Base-by-base conservation (phyloP, 2,329 filamentous ascomycete species). In the Arthrobotrys sphaeroides region DNA sequence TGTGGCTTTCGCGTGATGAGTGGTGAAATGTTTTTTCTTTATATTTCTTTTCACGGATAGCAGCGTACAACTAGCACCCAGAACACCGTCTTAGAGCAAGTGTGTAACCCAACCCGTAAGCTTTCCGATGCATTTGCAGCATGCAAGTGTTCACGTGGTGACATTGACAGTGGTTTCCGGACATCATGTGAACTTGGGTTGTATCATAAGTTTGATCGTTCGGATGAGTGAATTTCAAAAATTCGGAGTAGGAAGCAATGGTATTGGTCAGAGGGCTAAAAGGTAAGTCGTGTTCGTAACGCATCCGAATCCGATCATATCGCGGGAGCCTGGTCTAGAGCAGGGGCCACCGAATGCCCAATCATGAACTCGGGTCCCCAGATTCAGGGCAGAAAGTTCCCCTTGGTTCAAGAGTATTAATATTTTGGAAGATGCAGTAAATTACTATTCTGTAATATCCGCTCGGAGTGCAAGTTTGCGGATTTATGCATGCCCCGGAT, bases 61-160 rank as follows among this genome's bases (percentile, higher is more conserved):
- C n/a, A 31, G 26, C 1, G 20, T 33, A 16, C 26, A 31, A n/a
- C n/a, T 16, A 7, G 18, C 22, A 38, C 51, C 16, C 24, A 10
- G 10, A 38, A 22, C 18, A 22, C 28, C 12, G 4, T 9, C n/a
- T 3, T 20, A 16, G 1, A 22, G 18, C 13, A 20, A 36, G 16
- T 36, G 24, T 33, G 33, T 49, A 18, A 45, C 47, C 20, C 20
- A 64, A 38, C 38, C 69, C 28, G 42, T 66, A 57, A 43, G 59
- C 60, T 43, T 73, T 67, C 43, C 45, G 61, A 60, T 66, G 28
- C n/a, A 28, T 40, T 16, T 65, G 49, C 59, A 72, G 64, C 0
- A 49, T 64, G 59, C 59, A 65, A 33, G 38, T 61, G 68, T 73
- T 73, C 68, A 66, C 68, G 60, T 60, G 60, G 60, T 42, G n/a